phyloP scores from a whole-genome alignment of 495 filamentous ascomycete genomes.

The Bryoglossum gracile region DNA sequence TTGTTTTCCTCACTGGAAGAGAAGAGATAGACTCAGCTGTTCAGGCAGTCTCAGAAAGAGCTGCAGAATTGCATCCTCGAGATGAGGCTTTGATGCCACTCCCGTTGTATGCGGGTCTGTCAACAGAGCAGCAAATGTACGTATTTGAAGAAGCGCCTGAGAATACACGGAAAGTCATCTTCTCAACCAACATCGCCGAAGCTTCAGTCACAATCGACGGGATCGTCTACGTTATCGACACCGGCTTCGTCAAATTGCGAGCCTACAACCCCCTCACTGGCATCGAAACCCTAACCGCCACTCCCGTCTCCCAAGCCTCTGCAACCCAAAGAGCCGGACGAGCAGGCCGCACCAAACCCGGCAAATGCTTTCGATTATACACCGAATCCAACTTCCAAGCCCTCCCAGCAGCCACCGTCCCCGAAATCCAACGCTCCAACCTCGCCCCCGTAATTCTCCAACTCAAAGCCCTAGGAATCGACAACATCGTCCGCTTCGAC shows the following conservation, averaged over 20 bases:
- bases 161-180: slow-evolving; percentile 82
- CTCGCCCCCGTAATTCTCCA: slow-evolving; percentile 87
- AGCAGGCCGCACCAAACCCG: slow-evolving; percentile 84
- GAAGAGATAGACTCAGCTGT: slow-evolving; percentile 87
- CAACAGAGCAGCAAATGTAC: slow-evolving; percentile 84
- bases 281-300: slow-evolving; percentile 87
- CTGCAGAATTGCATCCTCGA: slow-evolving; percentile 63
- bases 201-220: slow-evolving; percentile 92
- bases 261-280: slow-evolving; percentile 81
- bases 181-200: slow-evolving; percentile 95
- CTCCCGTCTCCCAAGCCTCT: slow-evolving; percentile 84
- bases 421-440: slow-evolving; percentile 91
- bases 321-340: slow-evolving; percentile 88
- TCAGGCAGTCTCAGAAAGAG: slow-evolving; percentile 70
- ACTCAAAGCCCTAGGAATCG: slow-evolving; percentile 92
- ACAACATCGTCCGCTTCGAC: slow-evolving; percentile 87
- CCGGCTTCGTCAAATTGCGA: slow-evolving; percentile 84
- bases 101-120: slow-evolving; percentile 84
- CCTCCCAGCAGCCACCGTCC: slow-evolving; percentile 69
- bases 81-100: slow-evolving; percentile 64
- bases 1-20: slow-evolving; percentile 86
- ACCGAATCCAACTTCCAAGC: slow-evolving; percentile 66
- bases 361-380: slow-evolving; percentile 93
- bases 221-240: slow-evolving; percentile 88
- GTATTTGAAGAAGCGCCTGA: slow-evolving; percentile 85